Evolutionary conservation across 2,329 filamentous ascomycete genomes (phyloP).

Genomic region (Drechslerella dactyloides): DNA sequence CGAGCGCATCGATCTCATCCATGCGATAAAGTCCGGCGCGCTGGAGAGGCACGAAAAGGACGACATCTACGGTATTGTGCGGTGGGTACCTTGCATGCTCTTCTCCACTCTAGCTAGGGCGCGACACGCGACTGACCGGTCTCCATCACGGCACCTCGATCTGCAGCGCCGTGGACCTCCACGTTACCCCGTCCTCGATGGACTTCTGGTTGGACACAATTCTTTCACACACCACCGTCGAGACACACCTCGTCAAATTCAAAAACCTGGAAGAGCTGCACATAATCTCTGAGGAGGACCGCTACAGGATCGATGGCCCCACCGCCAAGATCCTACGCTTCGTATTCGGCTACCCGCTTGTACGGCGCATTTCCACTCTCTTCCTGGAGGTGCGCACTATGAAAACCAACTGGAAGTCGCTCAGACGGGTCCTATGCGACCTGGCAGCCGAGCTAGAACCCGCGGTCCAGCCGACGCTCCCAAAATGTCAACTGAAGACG

Average conservation of each 20-base stretch:
- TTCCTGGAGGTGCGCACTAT: constrained; percentile 27
- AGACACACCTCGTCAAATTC: constrained; percentile 11
- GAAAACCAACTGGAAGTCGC: neutral
- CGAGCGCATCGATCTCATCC: constrained; percentile 13
- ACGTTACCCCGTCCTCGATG: constrained; percentile 12
- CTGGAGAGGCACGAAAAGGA: constrained; percentile 26
- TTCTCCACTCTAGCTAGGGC: neutral
- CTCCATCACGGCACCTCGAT: neutral
- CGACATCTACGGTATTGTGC: constrained; percentile 20
- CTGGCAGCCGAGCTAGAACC: neutral
- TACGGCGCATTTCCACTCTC: constrained; percentile 16
- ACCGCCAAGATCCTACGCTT: constrained; percentile 10
- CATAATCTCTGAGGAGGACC: constrained; percentile 8
- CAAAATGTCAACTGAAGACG: constrained; percentile 6
- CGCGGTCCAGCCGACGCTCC: neutral
- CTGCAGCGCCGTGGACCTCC: constrained; percentile 14
- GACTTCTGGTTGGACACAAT: constrained; percentile 19
- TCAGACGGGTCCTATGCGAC: neutral
- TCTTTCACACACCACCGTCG: neutral
- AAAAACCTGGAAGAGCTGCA: constrained; percentile 26
- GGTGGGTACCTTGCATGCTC: constrained; percentile 6
- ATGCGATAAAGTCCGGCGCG: constrained; percentile 15
- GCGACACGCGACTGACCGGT: neutral
- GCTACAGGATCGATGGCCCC: neutral
- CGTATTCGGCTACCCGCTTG: constrained; percentile 8